These are phyloP conservation scores for Narthecium ossifragum DNA, from an alignment of 106 monocot genomes.

Conservation along the genomic window DNA sequence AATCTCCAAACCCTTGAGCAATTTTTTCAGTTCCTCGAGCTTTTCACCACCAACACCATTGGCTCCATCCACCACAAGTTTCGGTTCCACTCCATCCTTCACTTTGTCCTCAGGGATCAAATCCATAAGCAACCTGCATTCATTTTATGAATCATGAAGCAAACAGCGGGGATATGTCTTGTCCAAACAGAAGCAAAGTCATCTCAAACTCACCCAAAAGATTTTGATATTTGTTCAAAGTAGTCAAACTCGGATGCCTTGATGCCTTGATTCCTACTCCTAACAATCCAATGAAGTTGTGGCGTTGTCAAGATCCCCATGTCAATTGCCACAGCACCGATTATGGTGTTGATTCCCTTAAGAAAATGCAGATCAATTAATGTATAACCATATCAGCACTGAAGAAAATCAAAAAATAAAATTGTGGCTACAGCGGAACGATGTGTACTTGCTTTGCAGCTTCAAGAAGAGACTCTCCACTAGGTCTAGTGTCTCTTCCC, in stretches of 20 bases:
- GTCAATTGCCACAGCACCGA: constrained; percentile 65
- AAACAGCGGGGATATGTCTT: not conserved
- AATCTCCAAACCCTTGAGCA: constrained; percentile 47
- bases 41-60: constrained; percentile 92
- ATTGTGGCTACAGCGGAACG: not conserved
- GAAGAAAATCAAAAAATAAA: not conserved
- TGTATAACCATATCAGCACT: not conserved
- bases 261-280: constrained; percentile 61
- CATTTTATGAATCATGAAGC: constrained; percentile 10
- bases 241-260: constrained; percentile 67
- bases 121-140: constrained; percentile 51
- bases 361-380: not conserved
- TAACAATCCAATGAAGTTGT: constrained; percentile 97
- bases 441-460: constrained; percentile 56
- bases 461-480: constrained; percentile 67
- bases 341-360: constrained; percentile 68
- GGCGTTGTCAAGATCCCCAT: constrained; percentile 94
- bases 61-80: constrained; percentile 79
- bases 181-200: not conserved
- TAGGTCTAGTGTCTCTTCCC: constrained; percentile 95
- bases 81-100: constrained; percentile 8
- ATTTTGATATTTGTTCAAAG: constrained; percentile 64
- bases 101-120: constrained; percentile 30
- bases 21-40: constrained; percentile 54
- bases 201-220: constrained; percentile 45